A percentile compares a stretch with the other conserved stretches of the same genome.
phyloP scores from a whole-genome alignment of 306 rosid genomes.

The Alnus rubra region DNA sequence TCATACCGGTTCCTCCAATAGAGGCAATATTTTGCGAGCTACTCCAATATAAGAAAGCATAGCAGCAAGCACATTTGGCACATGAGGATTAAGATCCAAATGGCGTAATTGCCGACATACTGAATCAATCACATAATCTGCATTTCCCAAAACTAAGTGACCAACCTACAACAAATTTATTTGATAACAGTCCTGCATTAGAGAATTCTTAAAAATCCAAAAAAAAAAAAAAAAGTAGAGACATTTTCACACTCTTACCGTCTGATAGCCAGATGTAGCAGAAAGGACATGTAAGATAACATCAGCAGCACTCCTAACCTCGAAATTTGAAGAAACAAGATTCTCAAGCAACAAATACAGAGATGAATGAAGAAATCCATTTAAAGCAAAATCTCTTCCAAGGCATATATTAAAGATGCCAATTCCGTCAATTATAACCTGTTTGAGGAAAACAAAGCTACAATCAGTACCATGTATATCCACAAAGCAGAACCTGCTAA shows the following conservation, averaged over 20 bases:
- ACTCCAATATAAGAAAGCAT: constrained; percentile 89
- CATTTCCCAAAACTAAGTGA: constrained; percentile 72
- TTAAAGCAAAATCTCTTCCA: constrained; percentile 65
- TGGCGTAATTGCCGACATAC: constrained; percentile 86
- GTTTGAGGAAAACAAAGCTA: constrained; percentile 45
- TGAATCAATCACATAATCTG: constrained; percentile 94
- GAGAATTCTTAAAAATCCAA: neutral
- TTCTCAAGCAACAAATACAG: constrained; percentile 89
- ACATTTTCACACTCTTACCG: constrained; percentile 48
- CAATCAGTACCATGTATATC: constrained; percentile 24
- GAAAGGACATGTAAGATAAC: constrained; percentile 67
- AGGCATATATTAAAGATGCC: constrained; percentile 81
- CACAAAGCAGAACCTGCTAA: constrained; percentile 12
- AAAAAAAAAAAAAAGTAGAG: constrained; percentile 1
- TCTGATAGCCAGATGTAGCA: constrained; percentile 55
- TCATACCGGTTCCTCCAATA: constrained; percentile 87
- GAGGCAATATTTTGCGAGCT: constrained; percentile 83
- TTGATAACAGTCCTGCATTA: constrained; percentile 16
- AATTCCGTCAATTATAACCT: constrained; percentile 93
- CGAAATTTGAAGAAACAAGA: constrained; percentile 68
- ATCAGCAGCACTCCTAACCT: constrained; percentile 80
- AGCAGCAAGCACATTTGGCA: constrained; percentile 84
- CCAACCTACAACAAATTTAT: constrained; percentile 64
- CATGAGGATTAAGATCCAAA: constrained; percentile 78
- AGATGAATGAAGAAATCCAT: constrained; percentile 92